phyloP scores from a whole-genome alignment of 2,329 filamentous ascomycete species.

The Penicillium expansum region DNA sequence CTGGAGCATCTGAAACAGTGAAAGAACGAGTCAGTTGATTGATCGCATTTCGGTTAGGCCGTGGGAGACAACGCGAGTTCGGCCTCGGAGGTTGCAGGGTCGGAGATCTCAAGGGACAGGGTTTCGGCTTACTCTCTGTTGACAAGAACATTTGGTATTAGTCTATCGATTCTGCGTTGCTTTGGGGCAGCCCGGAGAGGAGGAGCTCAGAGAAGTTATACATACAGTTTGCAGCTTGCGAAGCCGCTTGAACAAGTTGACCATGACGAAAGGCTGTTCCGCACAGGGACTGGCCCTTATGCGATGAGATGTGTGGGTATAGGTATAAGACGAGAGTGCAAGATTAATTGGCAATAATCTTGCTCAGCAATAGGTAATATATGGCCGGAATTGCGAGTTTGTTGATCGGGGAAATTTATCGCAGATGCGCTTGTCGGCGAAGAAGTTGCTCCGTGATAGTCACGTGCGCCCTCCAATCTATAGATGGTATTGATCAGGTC shows the following conservation, averaged over 20 bases:
- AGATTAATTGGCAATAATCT: not conserved
- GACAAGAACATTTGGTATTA: conserved; percentile 21
- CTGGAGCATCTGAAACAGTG: conserved; percentile 60
- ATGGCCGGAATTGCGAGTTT: conserved; percentile 10
- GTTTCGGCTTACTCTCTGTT: conserved; percentile 29
- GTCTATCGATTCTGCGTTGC: not conserved
- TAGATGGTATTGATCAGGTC: not conserved
- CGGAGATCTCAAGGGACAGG: conserved; percentile 1
- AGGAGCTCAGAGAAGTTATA: conserved; percentile 17
- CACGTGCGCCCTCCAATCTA: conserved; percentile 18
- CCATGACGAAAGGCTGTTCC: conserved; percentile 38
- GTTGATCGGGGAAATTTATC: conserved; percentile 26
- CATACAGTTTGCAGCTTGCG: conserved; percentile 70
- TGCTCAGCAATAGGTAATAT: conserved; percentile 2
- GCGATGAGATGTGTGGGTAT: conserved; percentile 4
- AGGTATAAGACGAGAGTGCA: not conserved
- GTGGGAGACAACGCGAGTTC: not conserved
- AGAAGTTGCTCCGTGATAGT: conserved; percentile 28
- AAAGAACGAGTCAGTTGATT: not conserved
- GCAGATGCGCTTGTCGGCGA: conserved; percentile 21
- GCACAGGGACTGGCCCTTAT: conserved; percentile 20
- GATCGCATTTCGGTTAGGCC: not conserved
- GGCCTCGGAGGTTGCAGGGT: conserved; percentile 2
- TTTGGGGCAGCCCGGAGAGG: not conserved
- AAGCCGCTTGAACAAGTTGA: conserved; percentile 62